phyloP scores from a whole-genome alignment of 1,139 yeast species.

The Wickerhamiella infanticola region DNA sequence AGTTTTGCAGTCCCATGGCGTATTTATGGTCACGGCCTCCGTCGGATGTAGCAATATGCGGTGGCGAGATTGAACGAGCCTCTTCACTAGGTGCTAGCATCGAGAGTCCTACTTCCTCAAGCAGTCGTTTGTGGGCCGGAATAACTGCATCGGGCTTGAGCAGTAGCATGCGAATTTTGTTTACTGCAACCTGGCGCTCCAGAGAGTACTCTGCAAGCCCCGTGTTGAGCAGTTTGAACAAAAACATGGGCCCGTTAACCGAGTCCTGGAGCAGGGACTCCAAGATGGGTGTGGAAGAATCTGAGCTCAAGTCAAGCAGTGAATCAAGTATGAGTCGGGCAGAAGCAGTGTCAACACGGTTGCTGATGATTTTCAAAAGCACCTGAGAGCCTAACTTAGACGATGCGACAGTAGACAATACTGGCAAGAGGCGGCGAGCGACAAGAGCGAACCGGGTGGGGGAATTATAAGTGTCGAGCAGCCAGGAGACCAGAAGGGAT shows the following conservation, averaged over 20 bases:
- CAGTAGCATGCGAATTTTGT: slow-evolving; percentile 46
- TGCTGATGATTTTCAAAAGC: slow-evolving; percentile 58
- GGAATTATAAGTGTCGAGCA: slow-evolving; percentile 68
- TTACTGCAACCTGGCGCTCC: slow-evolving; percentile 41
- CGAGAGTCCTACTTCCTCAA: slow-evolving; percentile 79
- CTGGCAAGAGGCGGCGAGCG: slow-evolving; percentile 45
- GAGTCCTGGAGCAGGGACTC: slow-evolving; percentile 15
- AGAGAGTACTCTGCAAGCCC: slow-evolving; percentile 34
- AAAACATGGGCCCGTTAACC: slow-evolving; percentile 34
- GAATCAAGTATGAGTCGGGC: slow-evolving; percentile 41
- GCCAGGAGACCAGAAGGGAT: slow-evolving; percentile 82
- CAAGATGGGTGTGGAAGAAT: slow-evolving; percentile 18
- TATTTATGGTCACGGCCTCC: not conserved
- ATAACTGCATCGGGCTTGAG: slow-evolving; percentile 39
- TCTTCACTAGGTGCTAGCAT: not conserved
- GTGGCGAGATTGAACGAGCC: not conserved
- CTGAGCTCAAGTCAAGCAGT: slow-evolving; percentile 13
- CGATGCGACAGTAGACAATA: slow-evolving; percentile 51
- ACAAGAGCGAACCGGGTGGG: slow-evolving; percentile 40
- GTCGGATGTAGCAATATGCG: not conserved
- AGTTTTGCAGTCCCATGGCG: not conserved
- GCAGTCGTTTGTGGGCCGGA: slow-evolving; percentile 70
- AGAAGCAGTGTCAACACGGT: slow-evolving; percentile 45
- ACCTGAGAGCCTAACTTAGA: slow-evolving; percentile 82
- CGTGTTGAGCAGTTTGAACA: slow-evolving; percentile 34